Percentiles rank a stretch among this genome's conserved stretches.
Evolutionary conservation across 352 stramenopile genomes (phyloP).

Genomic region (Phytophthora pinifolia): DNA sequence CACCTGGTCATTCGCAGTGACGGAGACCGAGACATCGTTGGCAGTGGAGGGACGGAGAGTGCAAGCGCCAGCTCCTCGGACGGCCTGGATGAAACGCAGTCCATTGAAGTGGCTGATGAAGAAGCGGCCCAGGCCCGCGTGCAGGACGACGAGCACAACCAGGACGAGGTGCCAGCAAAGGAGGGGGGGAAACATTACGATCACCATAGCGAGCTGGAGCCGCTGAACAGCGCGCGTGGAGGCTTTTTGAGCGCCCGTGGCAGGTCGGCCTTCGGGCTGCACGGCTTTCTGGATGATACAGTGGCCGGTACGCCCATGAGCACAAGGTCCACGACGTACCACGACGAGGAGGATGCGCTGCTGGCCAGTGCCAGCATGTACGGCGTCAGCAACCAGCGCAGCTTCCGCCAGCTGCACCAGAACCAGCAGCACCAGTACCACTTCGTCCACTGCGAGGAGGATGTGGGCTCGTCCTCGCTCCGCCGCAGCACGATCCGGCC

Average conservation of each 20-base stretch:
- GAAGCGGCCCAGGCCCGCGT: not conserved
- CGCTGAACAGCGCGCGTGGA: constrained; percentile 31
- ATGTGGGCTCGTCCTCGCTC: constrained; percentile 35
- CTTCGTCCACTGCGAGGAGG: constrained; percentile 53
- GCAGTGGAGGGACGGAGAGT: constrained; percentile 42
- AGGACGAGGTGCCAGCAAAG: constrained; percentile 3
- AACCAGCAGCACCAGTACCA: constrained; percentile 72
- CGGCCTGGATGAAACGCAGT: constrained; percentile 43
- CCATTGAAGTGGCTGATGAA: constrained; percentile 39
- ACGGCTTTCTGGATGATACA: constrained; percentile 47
- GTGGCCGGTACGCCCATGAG: constrained; percentile 52
- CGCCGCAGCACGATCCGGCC: constrained; percentile 34
- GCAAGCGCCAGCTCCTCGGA: constrained; percentile 49
- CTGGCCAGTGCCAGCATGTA: constrained; percentile 76
- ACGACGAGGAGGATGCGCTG: constrained; percentile 77
- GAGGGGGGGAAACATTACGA: not conserved
- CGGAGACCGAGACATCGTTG: constrained; percentile 23
- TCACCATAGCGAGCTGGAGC: constrained; percentile 19
- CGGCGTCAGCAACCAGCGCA: constrained; percentile 61
- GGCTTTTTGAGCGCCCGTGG: constrained; percentile 28
- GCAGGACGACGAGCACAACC: constrained; percentile 4
- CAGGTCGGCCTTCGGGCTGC: constrained; percentile 20
- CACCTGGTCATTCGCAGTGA: constrained; percentile 75
- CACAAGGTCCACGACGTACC: constrained; percentile 49
- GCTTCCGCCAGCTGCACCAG: constrained; percentile 68